A percentile compares a stretch with the other conserved stretches of the same genome.
Conservation (phyloP, 805 yeast genomes). For the Teunomyces aglyptinius region DNA sequence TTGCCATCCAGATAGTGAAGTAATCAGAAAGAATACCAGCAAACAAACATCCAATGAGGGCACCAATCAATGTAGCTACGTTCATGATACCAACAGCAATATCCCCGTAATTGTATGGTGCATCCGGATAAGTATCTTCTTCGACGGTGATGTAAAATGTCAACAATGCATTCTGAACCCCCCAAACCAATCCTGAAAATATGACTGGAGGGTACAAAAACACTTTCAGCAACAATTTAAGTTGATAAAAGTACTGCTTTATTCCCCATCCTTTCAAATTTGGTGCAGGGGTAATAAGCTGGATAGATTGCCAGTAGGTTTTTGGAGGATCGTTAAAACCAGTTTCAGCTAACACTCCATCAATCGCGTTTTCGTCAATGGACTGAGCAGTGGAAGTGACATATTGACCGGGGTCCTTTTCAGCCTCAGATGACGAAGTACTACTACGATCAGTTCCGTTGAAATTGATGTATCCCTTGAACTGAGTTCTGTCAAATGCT, state of each 20-base stretch:
- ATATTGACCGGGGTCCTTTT: neutral
- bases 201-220: conserved; percentile 64
- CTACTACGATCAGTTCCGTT: neutral
- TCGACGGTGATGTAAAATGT: conserved; percentile 74
- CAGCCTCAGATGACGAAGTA: neutral
- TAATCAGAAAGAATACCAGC: conserved; percentile 62
- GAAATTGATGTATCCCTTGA: conserved; percentile 1
- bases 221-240: conserved; percentile 51
- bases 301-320: conserved; percentile 47
- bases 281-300: conserved; percentile 53
- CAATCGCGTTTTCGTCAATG: neutral
- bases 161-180: conserved; percentile 72
- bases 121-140: conserved; percentile 61
- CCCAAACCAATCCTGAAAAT: conserved; percentile 74
- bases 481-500: conserved; percentile 51
- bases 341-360: neutral
- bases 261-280: conserved; percentile 63
- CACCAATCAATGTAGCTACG: conserved; percentile 66
- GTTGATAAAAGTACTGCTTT: conserved; percentile 58
- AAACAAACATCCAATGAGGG: conserved; percentile 61
- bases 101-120: conserved; percentile 65
- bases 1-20: conserved; percentile 61
- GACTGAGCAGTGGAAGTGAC: neutral
- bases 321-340: conserved; percentile 17
- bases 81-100: conserved; percentile 75